These are phyloP conservation scores for Quercus mongolica DNA, from an alignment of 306 rosid species.

Conservation along the genomic window DNA sequence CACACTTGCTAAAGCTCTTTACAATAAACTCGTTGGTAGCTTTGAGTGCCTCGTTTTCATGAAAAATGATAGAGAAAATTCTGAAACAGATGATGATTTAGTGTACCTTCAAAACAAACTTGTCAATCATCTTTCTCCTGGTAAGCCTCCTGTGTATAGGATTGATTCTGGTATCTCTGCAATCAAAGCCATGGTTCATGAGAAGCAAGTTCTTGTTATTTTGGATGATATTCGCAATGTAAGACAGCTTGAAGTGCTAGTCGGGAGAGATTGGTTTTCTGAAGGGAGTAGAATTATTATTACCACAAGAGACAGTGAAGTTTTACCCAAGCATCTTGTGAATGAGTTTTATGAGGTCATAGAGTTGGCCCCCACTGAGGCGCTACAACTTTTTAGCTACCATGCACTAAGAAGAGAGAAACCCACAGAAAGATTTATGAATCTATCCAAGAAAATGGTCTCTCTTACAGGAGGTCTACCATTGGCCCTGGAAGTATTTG, in stretches of 20 bases:
- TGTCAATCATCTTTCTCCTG: constrained; percentile 7
- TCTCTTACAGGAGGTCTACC: constrained; percentile 48
- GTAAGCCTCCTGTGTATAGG: neutral
- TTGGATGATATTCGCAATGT: constrained; percentile 49
- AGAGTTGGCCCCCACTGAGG: constrained; percentile 23
- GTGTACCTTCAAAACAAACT: constrained; percentile 31
- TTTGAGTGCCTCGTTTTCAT: constrained; percentile 40
- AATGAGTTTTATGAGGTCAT: constrained; percentile 33
- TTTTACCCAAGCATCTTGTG: constrained; percentile 19
- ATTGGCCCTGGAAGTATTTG: constrained; percentile 58
- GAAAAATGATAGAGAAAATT: constrained; percentile 38
- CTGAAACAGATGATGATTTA: constrained; percentile 21
- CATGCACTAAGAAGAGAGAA: constrained; percentile 49
- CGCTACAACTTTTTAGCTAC: constrained; percentile 50
- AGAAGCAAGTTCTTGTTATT: constrained; percentile 42
- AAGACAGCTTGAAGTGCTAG: constrained; percentile 23
- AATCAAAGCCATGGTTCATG: constrained; percentile 9
- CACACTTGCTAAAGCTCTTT: constrained; percentile 53
- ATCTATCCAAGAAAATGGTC: constrained; percentile 36
- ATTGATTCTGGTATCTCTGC: constrained; percentile 9
- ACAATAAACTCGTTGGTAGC: constrained; percentile 29
- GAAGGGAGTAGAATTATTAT: constrained; percentile 49
- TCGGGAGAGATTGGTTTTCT: constrained; percentile 36
- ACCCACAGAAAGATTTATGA: constrained; percentile 25
- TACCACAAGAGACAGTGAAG: constrained; percentile 43